Conservation (phyloP, 1,284 basidiomycete genomes). For the Stereum hirsutum region DNA sequence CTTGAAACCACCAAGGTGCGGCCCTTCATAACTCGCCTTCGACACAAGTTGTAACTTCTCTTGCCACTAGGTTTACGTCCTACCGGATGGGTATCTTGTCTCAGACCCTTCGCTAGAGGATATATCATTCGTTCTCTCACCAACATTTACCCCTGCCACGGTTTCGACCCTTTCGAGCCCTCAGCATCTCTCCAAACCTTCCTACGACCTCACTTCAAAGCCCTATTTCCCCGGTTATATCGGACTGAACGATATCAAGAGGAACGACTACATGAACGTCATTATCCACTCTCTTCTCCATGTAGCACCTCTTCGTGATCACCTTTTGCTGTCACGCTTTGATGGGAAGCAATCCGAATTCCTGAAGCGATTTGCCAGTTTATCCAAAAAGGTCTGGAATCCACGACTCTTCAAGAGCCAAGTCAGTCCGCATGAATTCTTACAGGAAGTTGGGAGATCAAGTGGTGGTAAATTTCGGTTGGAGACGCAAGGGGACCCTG, state of each 20-base stretch:
- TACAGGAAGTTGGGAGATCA: slow-evolving; percentile 90
- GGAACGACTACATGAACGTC: slow-evolving; percentile 97
- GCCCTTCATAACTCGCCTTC: slow-evolving; percentile 10
- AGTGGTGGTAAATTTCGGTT: slow-evolving; percentile 86
- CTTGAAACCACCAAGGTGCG: slow-evolving; percentile 82
- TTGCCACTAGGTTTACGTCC: slow-evolving; percentile 75
- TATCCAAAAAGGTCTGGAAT: slow-evolving; percentile 95
- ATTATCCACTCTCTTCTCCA: slow-evolving; percentile 92
- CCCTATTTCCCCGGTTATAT: slow-evolving; percentile 92
- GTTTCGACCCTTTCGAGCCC: slow-evolving; percentile 46
- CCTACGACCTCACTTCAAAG: slow-evolving; percentile 76
- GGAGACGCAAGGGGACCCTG: slow-evolving; percentile 91
- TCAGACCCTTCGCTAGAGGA: slow-evolving; percentile 94
- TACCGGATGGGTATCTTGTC: slow-evolving; percentile 97
- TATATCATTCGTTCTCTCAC: slow-evolving; percentile 85
- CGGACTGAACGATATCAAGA: slow-evolving; percentile 95
- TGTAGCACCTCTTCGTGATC: slow-evolving; percentile 83
- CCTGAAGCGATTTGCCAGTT: slow-evolving; percentile 74
- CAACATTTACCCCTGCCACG: slow-evolving; percentile 61
- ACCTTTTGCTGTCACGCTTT: slow-evolving; percentile 71
- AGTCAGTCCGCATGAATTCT: slow-evolving; percentile 95
- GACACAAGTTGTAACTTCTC: slow-evolving; percentile 10
- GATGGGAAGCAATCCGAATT: slow-evolving; percentile 76
- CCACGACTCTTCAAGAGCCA: slow-evolving; percentile 94
- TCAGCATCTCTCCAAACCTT: slow-evolving; percentile 58